Base-by-base conservation (phyloP, 1,284 basidiomycete genomes). In the Inonotus obliquus region DNA sequence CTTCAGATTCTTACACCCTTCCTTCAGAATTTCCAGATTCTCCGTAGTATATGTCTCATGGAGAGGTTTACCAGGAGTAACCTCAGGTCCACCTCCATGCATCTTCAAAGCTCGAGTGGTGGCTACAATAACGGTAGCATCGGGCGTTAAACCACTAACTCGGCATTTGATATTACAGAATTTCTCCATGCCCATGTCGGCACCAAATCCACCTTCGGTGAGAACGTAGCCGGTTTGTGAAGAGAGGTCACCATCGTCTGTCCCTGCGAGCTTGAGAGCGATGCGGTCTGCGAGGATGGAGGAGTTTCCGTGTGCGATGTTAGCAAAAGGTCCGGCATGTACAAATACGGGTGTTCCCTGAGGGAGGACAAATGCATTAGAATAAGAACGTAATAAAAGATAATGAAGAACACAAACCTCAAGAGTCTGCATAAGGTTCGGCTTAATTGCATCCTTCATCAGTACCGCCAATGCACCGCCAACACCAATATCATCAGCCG, bases 121-220 rank as follows among this genome's bases (percentile, higher is more conserved):
- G 1, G 97, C 97, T 56, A 99, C 96, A 67, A 99, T 92, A 65
- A 99, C 87, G 37, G 91, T 91, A 1, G 95, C 96, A 74, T 99
- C 94, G 17, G 97, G 97, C 61, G 81, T 88, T 66, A 99, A 84
- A 35, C 95, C 96, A 65, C 92, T 96, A 61, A 94, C 83, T 62
- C 97, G 88, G 74, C 96, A 98, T 78, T 99, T 99, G 83, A 99
- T 99, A 79, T 99, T 98, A 83, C 95, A 98, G 83, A 99, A 99
- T 77, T 99, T 96, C 78, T 96, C 93, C 92, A 96, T 94, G 66
- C 95, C 96, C 85, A 99, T 99, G 75, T 99, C 96, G 25, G 97
- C 96, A 65, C 96, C 97, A 75, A 99, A 99, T 25, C 96, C 96
- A 71, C 96, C 96, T 77, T 99, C 96, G 41, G 96, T 99, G 68